Conservation (phyloP, 2,329 filamentous ascomycete species). For the Shiraia bambusicola region DNA sequence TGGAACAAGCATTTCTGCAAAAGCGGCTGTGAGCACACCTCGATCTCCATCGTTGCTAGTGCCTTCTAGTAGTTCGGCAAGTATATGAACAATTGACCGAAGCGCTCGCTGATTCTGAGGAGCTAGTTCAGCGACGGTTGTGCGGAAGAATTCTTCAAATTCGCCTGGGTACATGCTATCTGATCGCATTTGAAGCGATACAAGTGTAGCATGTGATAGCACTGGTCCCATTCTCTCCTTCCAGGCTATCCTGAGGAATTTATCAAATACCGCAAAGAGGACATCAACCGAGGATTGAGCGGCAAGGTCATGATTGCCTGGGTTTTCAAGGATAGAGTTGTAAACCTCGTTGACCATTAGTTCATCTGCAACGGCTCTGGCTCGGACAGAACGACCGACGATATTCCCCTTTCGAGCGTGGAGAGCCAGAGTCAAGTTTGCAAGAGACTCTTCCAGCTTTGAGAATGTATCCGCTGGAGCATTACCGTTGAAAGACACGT, state of each 20-base stretch:
- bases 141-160: slow-evolving; percentile 62
- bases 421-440: slow-evolving; percentile 77
- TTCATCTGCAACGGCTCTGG: slow-evolving; percentile 70
- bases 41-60: slow-evolving; percentile 90
- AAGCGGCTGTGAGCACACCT: slow-evolving; percentile 82
- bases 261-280: slow-evolving; percentile 89
- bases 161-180: slow-evolving; percentile 69
- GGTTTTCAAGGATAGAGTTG: slow-evolving; percentile 81
- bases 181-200: slow-evolving; percentile 68
- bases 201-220: slow-evolving; percentile 69
- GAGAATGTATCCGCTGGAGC: slow-evolving; percentile 52
- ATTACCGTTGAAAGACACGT: slow-evolving; percentile 29
- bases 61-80: slow-evolving; percentile 84
- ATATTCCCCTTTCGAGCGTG: slow-evolving; percentile 86
- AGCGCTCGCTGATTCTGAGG: slow-evolving; percentile 73
- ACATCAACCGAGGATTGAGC: slow-evolving; percentile 78
- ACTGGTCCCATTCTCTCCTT: slow-evolving; percentile 83
- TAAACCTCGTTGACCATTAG: slow-evolving; percentile 85
- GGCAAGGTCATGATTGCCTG: slow-evolving; percentile 73
- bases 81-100: slow-evolving; percentile 77
- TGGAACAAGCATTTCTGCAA: slow-evolving; percentile 80
- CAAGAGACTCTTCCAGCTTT: slow-evolving; percentile 80
- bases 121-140: slow-evolving; percentile 54
- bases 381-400: slow-evolving; percentile 73
- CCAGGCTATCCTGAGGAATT: slow-evolving; percentile 87